Evolutionary conservation across 2,329 filamentous ascomycete genomes (phyloP).

Genomic region (Fusarium proliferatum): DNA sequence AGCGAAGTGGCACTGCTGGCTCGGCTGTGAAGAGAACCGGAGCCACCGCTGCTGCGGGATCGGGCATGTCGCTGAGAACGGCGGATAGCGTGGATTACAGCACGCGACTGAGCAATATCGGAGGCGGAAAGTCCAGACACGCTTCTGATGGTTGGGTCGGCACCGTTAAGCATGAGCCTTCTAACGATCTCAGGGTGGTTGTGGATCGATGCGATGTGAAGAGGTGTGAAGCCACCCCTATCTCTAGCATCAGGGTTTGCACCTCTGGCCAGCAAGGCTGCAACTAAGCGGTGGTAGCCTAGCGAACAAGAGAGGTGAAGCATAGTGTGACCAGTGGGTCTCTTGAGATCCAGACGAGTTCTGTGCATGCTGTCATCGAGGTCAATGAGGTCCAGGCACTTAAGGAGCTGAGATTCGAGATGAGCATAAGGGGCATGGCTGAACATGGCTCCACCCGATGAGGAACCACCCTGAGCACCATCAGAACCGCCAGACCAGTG

Average conservation of each 20-base stretch:
- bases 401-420: constrained; percentile 76
- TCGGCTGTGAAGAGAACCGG: constrained; percentile 67
- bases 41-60: constrained; percentile 75
- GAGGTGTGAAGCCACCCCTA: constrained; percentile 81
- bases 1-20: constrained; percentile 75
- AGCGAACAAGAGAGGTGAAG: constrained; percentile 82
- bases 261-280: constrained; percentile 80
- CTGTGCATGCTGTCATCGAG: constrained; percentile 77
- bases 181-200: constrained; percentile 80
- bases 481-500: constrained; percentile 60
- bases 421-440: constrained; percentile 59
- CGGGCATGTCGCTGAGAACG: constrained; percentile 71
- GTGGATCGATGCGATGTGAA: constrained; percentile 84
- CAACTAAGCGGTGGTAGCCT: constrained; percentile 79
- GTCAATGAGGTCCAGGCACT: constrained; percentile 81
- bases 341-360: constrained; percentile 73
- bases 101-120: constrained; percentile 75
- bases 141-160: constrained; percentile 76
- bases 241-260: constrained; percentile 80
- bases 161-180: constrained; percentile 77
- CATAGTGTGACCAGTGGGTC: constrained; percentile 79
- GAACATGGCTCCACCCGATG: constrained; percentile 58
- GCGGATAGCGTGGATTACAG: constrained; percentile 72
- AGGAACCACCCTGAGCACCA: constrained; percentile 52
- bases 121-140: constrained; percentile 76